A percentile compares a stretch with the other conserved stretches of the same genome.
These are phyloP conservation scores for Lactarius pseudohatsudake DNA, from an alignment of 768 basidiomycete species.

Conservation along the genomic window DNA sequence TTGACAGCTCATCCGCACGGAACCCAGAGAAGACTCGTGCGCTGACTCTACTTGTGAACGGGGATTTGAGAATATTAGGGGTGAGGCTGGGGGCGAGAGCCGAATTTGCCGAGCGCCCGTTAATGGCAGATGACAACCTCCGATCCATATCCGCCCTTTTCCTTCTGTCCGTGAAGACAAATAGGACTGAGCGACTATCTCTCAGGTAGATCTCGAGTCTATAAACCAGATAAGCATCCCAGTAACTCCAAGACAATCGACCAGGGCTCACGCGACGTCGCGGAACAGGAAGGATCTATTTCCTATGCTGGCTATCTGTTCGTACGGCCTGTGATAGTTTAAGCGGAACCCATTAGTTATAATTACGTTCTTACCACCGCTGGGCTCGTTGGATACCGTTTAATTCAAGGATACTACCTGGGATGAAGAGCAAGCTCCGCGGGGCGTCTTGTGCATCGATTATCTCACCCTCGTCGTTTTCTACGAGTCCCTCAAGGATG, in stretches of 20 bases:
- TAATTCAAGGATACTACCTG: constrained; percentile 80
- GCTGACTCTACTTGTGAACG: constrained; percentile 51
- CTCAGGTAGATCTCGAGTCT: constrained; percentile 92
- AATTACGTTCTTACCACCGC: constrained; percentile 60
- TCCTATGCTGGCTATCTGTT: constrained; percentile 73
- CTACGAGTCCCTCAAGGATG: constrained; percentile 86
- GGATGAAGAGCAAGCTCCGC: constrained; percentile 74
- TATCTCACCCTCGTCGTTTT: constrained; percentile 83
- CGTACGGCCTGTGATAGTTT: constrained; percentile 58
- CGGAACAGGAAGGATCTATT: constrained; percentile 87
- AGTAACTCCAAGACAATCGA: background rate
- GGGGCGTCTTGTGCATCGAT: constrained; percentile 88
- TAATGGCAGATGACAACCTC: constrained; percentile 49
- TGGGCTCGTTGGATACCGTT: constrained; percentile 78
- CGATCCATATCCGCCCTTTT: constrained; percentile 61
- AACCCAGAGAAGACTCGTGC: constrained; percentile 52
- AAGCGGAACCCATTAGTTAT: background rate
- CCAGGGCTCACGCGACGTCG: constrained; percentile 74
- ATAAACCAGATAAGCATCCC: background rate
- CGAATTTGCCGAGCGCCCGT: constrained; percentile 35
- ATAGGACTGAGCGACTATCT: constrained; percentile 83
- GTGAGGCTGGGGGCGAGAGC: constrained; percentile 37
- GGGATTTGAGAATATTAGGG: constrained; percentile 55
- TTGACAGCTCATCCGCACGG: constrained; percentile 58
- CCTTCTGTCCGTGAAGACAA: constrained; percentile 74